Conservation (phyloP, 768 basidiomycete species). For the Cystobasidium ongulense region DNA sequence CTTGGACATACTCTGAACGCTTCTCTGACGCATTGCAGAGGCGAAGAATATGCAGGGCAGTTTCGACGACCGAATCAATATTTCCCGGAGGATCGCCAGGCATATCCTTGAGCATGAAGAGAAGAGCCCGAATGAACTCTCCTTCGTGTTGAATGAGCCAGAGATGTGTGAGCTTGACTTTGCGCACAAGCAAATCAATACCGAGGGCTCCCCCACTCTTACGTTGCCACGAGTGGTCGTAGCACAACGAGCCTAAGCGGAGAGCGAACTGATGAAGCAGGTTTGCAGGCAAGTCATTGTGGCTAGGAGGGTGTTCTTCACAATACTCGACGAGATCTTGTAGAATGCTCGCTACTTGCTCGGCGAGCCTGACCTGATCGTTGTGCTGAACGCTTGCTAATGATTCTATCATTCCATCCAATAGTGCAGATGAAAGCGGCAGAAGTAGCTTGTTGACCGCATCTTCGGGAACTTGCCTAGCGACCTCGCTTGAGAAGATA, state of each 20-base stretch:
- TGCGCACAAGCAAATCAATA: slow-evolving; percentile 67
- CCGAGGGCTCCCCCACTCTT: slow-evolving; percentile 85
- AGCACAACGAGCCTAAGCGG: slow-evolving; percentile 74
- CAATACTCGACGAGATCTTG: slow-evolving; percentile 57
- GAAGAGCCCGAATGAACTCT: slow-evolving; percentile 77
- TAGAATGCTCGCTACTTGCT: slow-evolving; percentile 50
- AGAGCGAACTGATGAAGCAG: slow-evolving; percentile 73
- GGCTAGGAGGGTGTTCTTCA: slow-evolving; percentile 34
- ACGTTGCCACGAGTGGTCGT: slow-evolving; percentile 80
- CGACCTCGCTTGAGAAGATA: slow-evolving; percentile 68
- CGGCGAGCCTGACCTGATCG: slow-evolving; percentile 35
- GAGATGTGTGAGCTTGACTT: slow-evolving; percentile 61
- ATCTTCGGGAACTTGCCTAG: slow-evolving; percentile 42
- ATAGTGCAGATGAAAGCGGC: slow-evolving; percentile 45
- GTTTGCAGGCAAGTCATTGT: slow-evolving; percentile 44
- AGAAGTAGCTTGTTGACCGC: slow-evolving; percentile 42
- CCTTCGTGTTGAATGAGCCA: slow-evolving; percentile 81
- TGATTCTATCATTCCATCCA: slow-evolving; percentile 72
- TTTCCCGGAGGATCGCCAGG: slow-evolving; percentile 79
- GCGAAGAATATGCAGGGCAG: slow-evolving; percentile 52
- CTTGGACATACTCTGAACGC: slow-evolving; percentile 46
- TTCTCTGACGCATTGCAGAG: slow-evolving; percentile 46
- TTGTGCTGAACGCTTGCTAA: slow-evolving; percentile 50
- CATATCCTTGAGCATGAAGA: slow-evolving; percentile 89
- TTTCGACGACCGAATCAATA: slow-evolving; percentile 66